Conservation (phyloP, 1,139 yeast genomes). For the Hanseniaspora sp. region DNA sequence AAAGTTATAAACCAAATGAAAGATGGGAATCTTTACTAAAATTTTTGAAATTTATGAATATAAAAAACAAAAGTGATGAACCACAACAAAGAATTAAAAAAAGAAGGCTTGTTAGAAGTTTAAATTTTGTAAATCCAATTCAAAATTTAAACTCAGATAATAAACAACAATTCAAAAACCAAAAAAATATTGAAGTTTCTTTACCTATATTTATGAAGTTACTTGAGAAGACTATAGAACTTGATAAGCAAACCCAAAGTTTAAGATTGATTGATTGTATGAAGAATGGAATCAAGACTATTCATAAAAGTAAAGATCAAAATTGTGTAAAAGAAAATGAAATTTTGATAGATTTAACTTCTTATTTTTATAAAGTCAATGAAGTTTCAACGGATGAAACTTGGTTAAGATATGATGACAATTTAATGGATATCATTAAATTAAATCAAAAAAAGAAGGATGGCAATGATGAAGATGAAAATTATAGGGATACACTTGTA, state of each 20-base stretch:
- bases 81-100: not conserved
- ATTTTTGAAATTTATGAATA: not conserved
- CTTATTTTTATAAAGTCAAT: slow-evolving; percentile 1
- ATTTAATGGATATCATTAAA: not conserved
- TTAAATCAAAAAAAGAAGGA: not conserved
- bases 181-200: not conserved
- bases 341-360: not conserved
- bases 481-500: not conserved
- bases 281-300: not conserved
- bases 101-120: not conserved
- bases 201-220: not conserved
- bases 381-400: not conserved
- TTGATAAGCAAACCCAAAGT: not conserved
- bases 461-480: not conserved
- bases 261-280: not conserved
- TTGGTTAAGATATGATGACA: slow-evolving; percentile 2
- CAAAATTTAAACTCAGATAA: not conserved
- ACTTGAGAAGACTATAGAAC: not conserved
- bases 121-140: not conserved
- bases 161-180: not conserved
- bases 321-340: not conserved
- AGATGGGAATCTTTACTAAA: not conserved
- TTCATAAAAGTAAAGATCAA: not conserved
- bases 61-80: not conserved
- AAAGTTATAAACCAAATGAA: not conserved